Evolutionary conservation across 2,329 filamentous ascomycete genomes (phyloP), one percentile per base, ranked within the genome.

Genomic region (Anisogramma anomala): DNA sequence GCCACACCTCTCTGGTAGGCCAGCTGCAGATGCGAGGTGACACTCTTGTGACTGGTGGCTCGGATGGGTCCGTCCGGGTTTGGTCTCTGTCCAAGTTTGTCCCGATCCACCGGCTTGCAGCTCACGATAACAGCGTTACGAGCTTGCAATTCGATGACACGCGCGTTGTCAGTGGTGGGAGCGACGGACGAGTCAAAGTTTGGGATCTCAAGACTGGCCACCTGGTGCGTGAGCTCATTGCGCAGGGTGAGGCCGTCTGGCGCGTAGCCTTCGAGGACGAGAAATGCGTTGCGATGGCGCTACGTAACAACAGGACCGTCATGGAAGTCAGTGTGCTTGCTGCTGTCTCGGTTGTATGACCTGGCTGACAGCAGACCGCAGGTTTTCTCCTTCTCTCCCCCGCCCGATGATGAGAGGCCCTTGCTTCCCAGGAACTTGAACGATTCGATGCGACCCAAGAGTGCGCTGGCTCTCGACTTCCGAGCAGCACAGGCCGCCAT

Each of bases 81-180:
- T 98, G 91, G 91, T 95, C 88, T 20, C 65, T 98, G 47, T 80
- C 87, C 52, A 84, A 82, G 51, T 93, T 89, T 72, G 81, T 82
- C 46, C 83, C 91, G 0, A 94, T 98, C 46, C 91, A 98, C 64
- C 79, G 91, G 33, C 71, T 98, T 38, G 91, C 91, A 30, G 91
- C 91, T 3, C 91, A 98, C 58, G 91, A 98, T 61, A 98, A 98
- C 61, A 95, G 88, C 58, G 91, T 98, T 39, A 98, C 91, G 1
- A 95, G 87, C 60, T 67, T 98, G 51, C 91, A 98, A 57, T 98
- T 98, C 58, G 91, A 98, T 55, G 88, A 95, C 56, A 88, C 83
- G 18, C 77, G 91, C 41, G 91, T 98, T 46, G 88, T 98, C 42
- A 94, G 86, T 57, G 91, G 91, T 52, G 93, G 91, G 36, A 94